Evolutionary conservation across 1,284 basidiomycete genomes (phyloP).

Genomic region (Xanthoconium separans): DNA sequence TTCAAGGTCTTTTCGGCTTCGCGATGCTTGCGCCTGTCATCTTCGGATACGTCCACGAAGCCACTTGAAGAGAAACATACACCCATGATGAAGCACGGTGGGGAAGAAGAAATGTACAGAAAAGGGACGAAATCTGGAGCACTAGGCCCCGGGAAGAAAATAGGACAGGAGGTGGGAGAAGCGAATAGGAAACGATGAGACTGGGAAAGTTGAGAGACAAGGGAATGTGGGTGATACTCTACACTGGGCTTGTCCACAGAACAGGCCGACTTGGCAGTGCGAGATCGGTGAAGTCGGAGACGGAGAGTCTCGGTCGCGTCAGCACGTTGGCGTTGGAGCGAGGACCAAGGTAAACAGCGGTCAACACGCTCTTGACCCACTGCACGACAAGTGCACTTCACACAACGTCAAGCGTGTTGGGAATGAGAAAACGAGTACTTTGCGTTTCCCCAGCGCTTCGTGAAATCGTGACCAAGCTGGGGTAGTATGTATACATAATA

Average conservation of each 20-base stretch:
- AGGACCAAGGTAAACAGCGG: slow-evolving; percentile 24
- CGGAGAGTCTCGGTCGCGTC: too few species aligned
- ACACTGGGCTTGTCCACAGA: slow-evolving; percentile 25
- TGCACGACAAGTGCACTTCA: too few species aligned
- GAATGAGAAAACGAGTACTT: too few species aligned
- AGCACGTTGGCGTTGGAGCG: too few species aligned
- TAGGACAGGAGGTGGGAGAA: background rate
- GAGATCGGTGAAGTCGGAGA: background rate
- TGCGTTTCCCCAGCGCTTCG: too few species aligned
- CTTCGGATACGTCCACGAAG: slow-evolving; percentile 54
- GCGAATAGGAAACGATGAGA: background rate
- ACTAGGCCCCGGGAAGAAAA: slow-evolving; percentile 11
- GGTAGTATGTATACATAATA: too few species aligned
- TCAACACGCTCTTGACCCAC: slow-evolving; percentile 5
- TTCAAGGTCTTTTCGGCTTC: slow-evolving; percentile 67
- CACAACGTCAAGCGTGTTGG: too few species aligned
- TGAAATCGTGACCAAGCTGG: too few species aligned
- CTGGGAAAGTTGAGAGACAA: background rate
- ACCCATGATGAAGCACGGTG: slow-evolving; percentile 53
- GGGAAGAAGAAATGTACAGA: slow-evolving; percentile 4
- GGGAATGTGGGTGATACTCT: background rate
- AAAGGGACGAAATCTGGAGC: slow-evolving; percentile 10
- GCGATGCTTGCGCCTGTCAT: slow-evolving; percentile 60
- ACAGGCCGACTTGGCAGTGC: slow-evolving; percentile 9
- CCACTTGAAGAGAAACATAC: slow-evolving; percentile 68